Evolutionary conservation across 768 basidiomycete species (phyloP), one percentile per base, ranked within the genome.

Genomic region (Pulveroboletus sp.): DNA sequence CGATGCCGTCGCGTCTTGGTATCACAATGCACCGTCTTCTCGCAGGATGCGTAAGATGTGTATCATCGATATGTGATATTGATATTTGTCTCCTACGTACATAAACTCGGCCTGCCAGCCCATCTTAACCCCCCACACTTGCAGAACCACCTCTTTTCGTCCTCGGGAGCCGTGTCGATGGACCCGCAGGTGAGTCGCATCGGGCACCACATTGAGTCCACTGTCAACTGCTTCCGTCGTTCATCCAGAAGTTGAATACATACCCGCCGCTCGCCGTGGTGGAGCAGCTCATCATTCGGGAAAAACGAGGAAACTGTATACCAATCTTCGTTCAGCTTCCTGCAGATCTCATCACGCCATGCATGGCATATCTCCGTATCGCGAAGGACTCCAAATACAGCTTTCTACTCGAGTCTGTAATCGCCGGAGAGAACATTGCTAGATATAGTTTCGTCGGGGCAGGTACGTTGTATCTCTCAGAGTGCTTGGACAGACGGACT

Each of bases 361-460:
- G 93, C 65, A 88, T 93, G 73, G 94, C 96, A 7, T 99, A 97
- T 69, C 82, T 99, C 42, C 83, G 92, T 50, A 79, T 98, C 54
- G 84, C 94, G 11, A 86, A 93, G 61, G 89, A 93, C 61, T 90
- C 91, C 1, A 89, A 87, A 65, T 90, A 95, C 73, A 93, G 90
- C 66, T 99, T 98, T 69, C 72, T 99, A 41, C 78, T 99, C 38
- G 96, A 99, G 69, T 93, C 91, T 40, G 87, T 98, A 39, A 76
- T 91, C 27, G 87, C 81, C 27, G 94, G 93, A 37, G 92, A 96
- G 73, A 90, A 82, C 64, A 73, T 95, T 42, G 93, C 89, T 31
- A 82, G 96, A 46, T 99, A 95, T 70, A 93, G 90, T 62, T 98
- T 97, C 71, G 87, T 99, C 53, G 96, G 96, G 35, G 84, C 93